Evolutionary conservation across 495 filamentous ascomycete species (phyloP), one percentile per base, ranked within the genome.

Genomic region (Penicillium pulvis): DNA sequence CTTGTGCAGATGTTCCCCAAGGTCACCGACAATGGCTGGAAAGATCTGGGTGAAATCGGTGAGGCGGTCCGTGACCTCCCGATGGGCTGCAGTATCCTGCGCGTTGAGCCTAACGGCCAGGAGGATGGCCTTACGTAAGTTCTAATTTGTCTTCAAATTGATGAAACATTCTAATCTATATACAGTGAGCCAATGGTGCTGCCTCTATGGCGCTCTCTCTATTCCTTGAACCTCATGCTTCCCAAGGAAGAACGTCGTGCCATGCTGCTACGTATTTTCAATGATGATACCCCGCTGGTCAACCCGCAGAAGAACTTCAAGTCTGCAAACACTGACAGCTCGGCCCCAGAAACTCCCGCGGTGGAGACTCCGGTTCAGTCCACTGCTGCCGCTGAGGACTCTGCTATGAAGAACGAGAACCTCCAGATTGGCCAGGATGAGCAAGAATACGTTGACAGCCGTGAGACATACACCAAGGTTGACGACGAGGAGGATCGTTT

Each of bases 1-100:
- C 81, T 98, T 39, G 85, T 91, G 28, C 93, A 98, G 80, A 92
- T 98, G 88, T 98, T 98, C 75, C 92, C 93, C 39, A 93, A 90
- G 72, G 82, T 97, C 16, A 72, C 78, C 16, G 74, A 76, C 7
- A 70, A 81, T 19, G 88, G 84, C 35, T 92, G 88, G 87, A 81
- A 84, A 74, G 76, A 83, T 41, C 80, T 98, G 44, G 87, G 86
- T 36, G 94, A 98, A 73, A 95, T 98, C 64, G 91, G 90, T 44
- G 87, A 91, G 74, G 81, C 83, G n/a, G 89, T 95, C 1, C 76
- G 83, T 45, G 84, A 89, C 43, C 85, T 98, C 23, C 84, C 82
- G 1, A 90, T 95, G 83, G 94, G 94, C 9, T 98, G 95, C 79
- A 97, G 91, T 70, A 89, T 98, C 49, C 79, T 98, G 17, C 80